Evolutionary conservation across 1,284 basidiomycete genomes (phyloP), one percentile per base, ranked within the genome.

Genomic region (Neotropicomus parvogracilis): DNA sequence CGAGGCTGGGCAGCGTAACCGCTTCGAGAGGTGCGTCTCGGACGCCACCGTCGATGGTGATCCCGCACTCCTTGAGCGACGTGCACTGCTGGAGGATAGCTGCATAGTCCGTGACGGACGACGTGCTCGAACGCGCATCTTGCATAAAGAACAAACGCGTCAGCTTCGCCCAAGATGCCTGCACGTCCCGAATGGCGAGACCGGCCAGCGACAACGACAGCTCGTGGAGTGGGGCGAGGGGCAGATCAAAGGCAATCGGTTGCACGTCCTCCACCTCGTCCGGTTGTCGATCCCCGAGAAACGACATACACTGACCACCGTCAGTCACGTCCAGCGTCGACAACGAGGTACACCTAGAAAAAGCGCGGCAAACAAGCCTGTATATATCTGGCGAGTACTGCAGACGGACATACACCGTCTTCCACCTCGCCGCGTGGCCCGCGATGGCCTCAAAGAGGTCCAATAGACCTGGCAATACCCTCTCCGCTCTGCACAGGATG

Each of bases 141-240:
- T 54, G 54, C 63, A 62, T 64, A 31, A 62, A 64, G 1, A 41
- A 49, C 42, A 65, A 20, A 1, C 46, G 50, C 20, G 61, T 58
- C 36, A 65, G 52, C 32, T 26, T 46, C 2, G 49, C 40, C 60
- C 60, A 62, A 2, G 50, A 28, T 6, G 33, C 54, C 4, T 37
- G 42, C 3, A 62, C 52, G 10, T 64, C 48, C 26, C 40, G 50
- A 12, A 59, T 40, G 9, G 37, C 24, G 17, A 65, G 54, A 7
- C 54, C 49, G 26, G 50, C 46, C 3, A 65, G 54, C 10, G 63
- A 65, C 20, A 62, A 11, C 10, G 50, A 52, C 1, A 62, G 47
- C 2, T 44, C 45, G 6, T 29, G 34, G 13, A 62, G 50, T 8
- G 63, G 61, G 0, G 63, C 44, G 3, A 26, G 17, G 1, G 50